These are phyloP conservation scores for Lentinula edodes DNA, from an alignment of 768 basidiomycete species.

Conservation along the genomic window DNA sequence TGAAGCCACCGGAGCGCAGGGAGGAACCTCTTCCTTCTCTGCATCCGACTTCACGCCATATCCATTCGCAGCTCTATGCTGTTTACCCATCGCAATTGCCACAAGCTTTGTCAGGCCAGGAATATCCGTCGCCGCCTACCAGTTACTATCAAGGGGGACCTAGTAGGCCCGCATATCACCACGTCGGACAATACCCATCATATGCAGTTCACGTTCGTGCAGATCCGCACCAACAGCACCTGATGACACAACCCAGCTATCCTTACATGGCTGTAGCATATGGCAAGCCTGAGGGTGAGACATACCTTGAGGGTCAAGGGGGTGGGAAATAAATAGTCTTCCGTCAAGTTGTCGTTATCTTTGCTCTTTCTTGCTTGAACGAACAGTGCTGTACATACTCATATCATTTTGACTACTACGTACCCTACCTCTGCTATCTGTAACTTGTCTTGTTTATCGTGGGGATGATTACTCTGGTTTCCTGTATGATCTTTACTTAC, in stretches of 20 bases:
- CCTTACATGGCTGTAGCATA: neutral
- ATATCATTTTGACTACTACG: neutral
- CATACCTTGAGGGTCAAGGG: neutral
- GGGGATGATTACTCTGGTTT: neutral
- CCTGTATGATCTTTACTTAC: neutral
- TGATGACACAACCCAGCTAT: neutral
- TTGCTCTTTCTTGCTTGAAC: neutral
- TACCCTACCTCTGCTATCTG: neutral
- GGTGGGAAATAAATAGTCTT: neutral
- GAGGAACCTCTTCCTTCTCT: neutral
- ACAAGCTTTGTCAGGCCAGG: neutral
- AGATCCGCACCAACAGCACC: neutral
- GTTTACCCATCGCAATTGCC: neutral
- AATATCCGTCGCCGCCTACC: neutral
- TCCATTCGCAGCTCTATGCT: neutral
- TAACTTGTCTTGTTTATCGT: neutral
- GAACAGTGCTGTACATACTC: neutral
- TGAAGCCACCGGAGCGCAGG: neutral
- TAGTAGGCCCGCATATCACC: neutral
- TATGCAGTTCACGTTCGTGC: neutral
- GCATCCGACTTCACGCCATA: neutral
- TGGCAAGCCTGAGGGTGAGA: neutral
- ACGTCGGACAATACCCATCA: neutral
- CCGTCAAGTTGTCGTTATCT: neutral
- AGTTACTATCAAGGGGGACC: neutral